Percentiles rank a stretch among this genome's conserved stretches.
These are phyloP conservation scores for Cynanchum wilfordii DNA, from an alignment of 257 asterid species.

Conservation along the genomic window DNA sequence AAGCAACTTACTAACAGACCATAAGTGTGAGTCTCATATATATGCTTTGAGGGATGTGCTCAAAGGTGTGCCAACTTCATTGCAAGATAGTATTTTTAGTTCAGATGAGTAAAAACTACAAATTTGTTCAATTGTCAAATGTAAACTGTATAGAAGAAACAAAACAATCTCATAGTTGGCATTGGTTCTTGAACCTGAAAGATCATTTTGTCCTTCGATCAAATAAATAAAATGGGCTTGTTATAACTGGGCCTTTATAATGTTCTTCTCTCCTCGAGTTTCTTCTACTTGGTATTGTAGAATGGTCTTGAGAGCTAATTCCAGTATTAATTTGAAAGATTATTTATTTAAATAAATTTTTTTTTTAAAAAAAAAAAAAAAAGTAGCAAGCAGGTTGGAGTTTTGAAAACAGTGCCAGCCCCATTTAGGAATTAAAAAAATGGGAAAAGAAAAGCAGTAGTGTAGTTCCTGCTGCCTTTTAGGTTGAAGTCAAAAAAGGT, in stretches of 20 bases:
- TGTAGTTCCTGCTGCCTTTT: background rate
- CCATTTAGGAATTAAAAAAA: conserved; percentile 1
- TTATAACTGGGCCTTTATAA: too few relatives aligned
- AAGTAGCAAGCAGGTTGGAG: conserved; percentile 5
- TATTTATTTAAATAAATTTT: too few relatives aligned
- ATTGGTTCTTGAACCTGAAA: background rate
- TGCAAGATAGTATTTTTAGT: conserved; percentile 30
- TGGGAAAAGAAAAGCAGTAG: background rate
- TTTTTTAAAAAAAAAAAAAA: too few relatives aligned
- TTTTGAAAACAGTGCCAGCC: conserved; percentile 10
- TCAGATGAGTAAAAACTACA: conserved; percentile 9
- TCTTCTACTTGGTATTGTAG: too few relatives aligned
- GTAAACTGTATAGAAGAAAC: conserved; percentile 1
- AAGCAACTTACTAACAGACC: conserved; percentile 73
- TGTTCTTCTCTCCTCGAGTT: too few relatives aligned
- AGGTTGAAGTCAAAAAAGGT: conserved; percentile 15
- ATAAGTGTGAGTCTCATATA: conserved; percentile 79
- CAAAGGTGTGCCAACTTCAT: conserved; percentile 68
- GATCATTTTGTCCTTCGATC: background rate
- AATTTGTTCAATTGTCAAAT: background rate
- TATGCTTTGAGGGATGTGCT: conserved; percentile 86
- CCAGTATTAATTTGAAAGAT: too few relatives aligned
- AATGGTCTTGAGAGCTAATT: too few relatives aligned
- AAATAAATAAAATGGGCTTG: background rate
- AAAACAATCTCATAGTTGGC: background rate